These are phyloP conservation scores for Laburnicola sp. DNA, from an alignment of 2,329 filamentous ascomycete genomes.

Conservation along the genomic window DNA sequence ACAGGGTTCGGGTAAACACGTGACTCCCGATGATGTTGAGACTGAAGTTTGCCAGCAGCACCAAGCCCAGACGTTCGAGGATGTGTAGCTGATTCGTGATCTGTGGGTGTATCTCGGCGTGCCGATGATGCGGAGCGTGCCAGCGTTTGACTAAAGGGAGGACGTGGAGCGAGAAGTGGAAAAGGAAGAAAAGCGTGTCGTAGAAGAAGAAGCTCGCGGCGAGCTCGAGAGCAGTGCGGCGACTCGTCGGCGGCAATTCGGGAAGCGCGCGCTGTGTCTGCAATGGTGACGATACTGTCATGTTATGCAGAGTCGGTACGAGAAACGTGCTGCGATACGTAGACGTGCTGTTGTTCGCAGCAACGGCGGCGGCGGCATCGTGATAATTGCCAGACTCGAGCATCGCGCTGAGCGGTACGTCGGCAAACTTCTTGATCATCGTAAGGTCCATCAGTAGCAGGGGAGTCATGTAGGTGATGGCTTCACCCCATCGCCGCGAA, in stretches of 20 bases:
- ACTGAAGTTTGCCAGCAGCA: too few relatives aligned
- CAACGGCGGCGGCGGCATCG: background rate
- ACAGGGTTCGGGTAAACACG: too few relatives aligned
- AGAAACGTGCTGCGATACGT: conserved; percentile 23
- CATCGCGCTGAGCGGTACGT: conserved; percentile 25
- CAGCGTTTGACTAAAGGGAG: conserved; percentile 17
- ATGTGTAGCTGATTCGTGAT: conserved; percentile 6
- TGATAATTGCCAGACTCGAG: conserved; percentile 25
- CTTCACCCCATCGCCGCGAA: conserved; percentile 20
- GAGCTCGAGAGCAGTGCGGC: conserved; percentile 29
- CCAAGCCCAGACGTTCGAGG: too few relatives aligned
- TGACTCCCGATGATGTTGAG: too few relatives aligned
- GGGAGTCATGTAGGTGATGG: conserved; percentile 23
- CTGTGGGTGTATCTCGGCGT: conserved; percentile 35
- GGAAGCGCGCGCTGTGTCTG: conserved; percentile 25
- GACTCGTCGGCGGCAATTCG: conserved; percentile 18
- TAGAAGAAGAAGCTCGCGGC: conserved; percentile 27
- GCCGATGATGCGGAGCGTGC: conserved; percentile 30
- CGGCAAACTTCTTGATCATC: conserved; percentile 37
- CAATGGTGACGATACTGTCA: conserved; percentile 21
- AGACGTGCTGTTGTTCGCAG: background rate
- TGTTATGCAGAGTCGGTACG: conserved; percentile 25
- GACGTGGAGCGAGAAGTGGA: conserved; percentile 29
- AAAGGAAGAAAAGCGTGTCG: conserved; percentile 33
- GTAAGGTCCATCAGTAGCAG: conserved; percentile 29